Percentiles rank a stretch among this genome's conserved stretches.
These are phyloP conservation scores for Pseudoneurospora amorphoporcata DNA, from an alignment of 495 filamentous ascomycete species.

Conservation along the genomic window DNA sequence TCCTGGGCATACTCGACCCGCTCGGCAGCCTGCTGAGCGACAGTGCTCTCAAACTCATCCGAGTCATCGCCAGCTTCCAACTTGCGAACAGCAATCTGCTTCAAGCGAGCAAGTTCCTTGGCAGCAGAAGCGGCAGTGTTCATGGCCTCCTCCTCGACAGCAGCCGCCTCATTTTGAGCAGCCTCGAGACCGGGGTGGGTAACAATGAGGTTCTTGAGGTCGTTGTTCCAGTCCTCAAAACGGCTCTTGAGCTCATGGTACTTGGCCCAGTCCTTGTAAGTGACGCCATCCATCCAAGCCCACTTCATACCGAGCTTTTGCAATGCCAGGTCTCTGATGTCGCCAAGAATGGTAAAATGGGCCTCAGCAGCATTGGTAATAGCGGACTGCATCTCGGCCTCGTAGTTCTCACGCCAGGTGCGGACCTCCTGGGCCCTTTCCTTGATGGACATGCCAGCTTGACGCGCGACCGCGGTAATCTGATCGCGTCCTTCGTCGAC, in stretches of 20 bases:
- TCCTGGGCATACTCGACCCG: conserved; percentile 20
- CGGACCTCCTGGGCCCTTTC: conserved; percentile 73
- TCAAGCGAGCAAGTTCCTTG: conserved; percentile 70
- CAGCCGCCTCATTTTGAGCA: conserved; percentile 56
- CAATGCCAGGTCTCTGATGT: conserved; percentile 76
- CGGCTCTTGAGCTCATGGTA: conserved; percentile 78
- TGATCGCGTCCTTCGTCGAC: conserved; percentile 51
- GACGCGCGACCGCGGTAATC: conserved; percentile 51
- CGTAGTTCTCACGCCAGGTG: conserved; percentile 65
- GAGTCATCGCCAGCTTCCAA: conserved; percentile 62
- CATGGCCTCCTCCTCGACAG: conserved; percentile 70
- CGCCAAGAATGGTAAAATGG: conserved; percentile 73
- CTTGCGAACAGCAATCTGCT: conserved; percentile 82
- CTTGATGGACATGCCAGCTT: conserved; percentile 67
- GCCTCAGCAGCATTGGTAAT: conserved; percentile 67
- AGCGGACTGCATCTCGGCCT: conserved; percentile 54
- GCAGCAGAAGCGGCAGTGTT: conserved; percentile 67
- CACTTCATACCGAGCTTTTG: conserved; percentile 96
- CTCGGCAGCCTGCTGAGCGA: conserved; percentile 34
- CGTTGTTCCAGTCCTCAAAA: conserved; percentile 75
- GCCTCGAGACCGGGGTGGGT: conserved; percentile 60
- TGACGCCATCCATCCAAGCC: conserved; percentile 92
- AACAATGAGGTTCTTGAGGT: conserved; percentile 61
- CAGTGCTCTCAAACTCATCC: conserved; percentile 57
- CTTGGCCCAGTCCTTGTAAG: conserved; percentile 91